These are phyloP conservation scores for Clathrospora elynae DNA, from an alignment of 2,329 filamentous ascomycete species.

Conservation along the genomic window DNA sequence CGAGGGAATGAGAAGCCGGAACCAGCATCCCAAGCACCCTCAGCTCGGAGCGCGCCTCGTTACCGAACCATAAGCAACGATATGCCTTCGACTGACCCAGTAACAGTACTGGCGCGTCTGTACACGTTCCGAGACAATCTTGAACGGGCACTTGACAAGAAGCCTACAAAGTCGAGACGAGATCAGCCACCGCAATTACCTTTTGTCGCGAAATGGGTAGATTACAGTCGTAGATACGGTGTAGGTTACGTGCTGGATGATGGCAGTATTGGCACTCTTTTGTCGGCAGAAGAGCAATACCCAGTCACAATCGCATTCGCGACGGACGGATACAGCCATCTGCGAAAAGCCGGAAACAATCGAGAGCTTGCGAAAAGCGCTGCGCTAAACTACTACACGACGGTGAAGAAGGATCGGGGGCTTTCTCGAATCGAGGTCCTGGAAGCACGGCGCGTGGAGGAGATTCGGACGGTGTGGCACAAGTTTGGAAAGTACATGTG, in stretches of 20 bases:
- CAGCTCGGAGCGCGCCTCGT: conserved; percentile 26
- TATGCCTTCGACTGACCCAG: conserved; percentile 51
- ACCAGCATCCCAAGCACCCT: conserved; percentile 22
- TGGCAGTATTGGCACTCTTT: conserved; percentile 73
- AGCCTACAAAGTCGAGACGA: conserved; percentile 38
- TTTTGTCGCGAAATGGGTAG: conserved; percentile 78
- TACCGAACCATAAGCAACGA: conserved; percentile 35
- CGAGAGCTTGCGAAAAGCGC: conserved; percentile 52
- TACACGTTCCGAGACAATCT: conserved; percentile 55
- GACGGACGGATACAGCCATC: conserved; percentile 71
- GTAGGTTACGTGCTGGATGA: conserved; percentile 84
- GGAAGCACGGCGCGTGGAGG: conserved; percentile 63
- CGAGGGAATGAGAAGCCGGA: conserved; percentile 29
- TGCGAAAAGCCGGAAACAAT: conserved; percentile 69
- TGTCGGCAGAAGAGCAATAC: conserved; percentile 52
- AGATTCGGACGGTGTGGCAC: conserved; percentile 65
- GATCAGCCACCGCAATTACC: conserved; percentile 60
- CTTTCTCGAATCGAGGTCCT: conserved; percentile 65
- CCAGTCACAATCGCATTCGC: conserved; percentile 75
- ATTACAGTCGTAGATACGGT: conserved; percentile 86
- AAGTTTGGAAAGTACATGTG: conserved; percentile 74
- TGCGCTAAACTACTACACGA: conserved; percentile 73
- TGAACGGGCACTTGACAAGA: conserved; percentile 50
- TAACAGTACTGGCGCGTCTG: conserved; percentile 53
- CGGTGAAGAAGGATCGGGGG: conserved; percentile 65